These are phyloP conservation scores for Pythium guiyangense DNA, from an alignment of 352 stramenopile genomes.

Conservation along the genomic window DNA sequence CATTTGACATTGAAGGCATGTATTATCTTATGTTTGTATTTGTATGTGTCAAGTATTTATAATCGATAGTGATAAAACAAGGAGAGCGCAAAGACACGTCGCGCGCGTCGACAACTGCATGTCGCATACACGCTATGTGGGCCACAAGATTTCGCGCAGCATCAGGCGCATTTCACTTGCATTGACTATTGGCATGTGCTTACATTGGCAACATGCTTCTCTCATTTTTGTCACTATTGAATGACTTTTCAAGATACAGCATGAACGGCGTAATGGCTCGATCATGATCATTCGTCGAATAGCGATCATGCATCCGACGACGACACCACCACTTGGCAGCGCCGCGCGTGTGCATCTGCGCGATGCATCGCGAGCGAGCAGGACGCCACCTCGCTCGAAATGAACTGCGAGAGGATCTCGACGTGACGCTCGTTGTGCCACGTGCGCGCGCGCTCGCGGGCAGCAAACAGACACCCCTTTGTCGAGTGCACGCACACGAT, in stretches of 20 bases:
- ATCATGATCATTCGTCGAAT: no score
- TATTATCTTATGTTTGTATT: neutral
- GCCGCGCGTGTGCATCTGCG: no score
- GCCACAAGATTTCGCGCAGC: neutral
- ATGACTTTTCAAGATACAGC: no score
- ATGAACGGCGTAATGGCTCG: no score
- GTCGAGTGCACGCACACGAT: neutral
- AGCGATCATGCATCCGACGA: neutral
- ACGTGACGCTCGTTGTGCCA: neutral
- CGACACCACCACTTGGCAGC: neutral
- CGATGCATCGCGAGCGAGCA: conserved; percentile 1
- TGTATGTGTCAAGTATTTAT: conserved; percentile 3
- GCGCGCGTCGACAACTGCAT: neutral
- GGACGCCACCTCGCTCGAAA: neutral
- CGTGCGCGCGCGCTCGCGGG: neutral
- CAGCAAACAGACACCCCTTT: conserved; percentile 4
- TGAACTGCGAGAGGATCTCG: neutral
- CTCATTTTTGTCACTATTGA: no score
- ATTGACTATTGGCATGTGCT: no score
- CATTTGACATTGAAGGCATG: neutral
- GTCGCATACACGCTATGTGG: neutral
- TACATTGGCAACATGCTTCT: no score
- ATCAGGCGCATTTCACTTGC: no score
- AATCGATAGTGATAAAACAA: neutral
- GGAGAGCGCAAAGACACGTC: conserved; percentile 6